Percentiles rank a stretch among this genome's conserved stretches.
These are phyloP conservation scores for Diaporthe sp. DNA, from an alignment of 2,329 filamentous ascomycete species.

Conservation along the genomic window DNA sequence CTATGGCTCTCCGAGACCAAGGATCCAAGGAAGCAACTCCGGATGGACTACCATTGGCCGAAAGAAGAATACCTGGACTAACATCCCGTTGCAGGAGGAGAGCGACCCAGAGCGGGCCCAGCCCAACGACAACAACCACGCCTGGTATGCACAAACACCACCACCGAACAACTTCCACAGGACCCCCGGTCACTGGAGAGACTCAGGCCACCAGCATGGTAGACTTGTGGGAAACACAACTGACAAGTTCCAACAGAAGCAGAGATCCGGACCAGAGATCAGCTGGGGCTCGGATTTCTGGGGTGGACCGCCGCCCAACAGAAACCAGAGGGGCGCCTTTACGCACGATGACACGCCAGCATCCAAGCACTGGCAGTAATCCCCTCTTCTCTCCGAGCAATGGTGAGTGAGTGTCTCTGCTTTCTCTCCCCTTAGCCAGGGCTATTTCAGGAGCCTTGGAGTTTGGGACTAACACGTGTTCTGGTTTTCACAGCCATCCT, in stretches of 20 bases:
- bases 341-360: constrained; percentile 2
- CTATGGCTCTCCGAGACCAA: constrained; percentile 17
- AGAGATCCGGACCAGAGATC: not conserved
- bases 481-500: too few species aligned
- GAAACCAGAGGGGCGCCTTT: not conserved
- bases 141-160: constrained; percentile 4
- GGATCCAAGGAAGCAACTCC: not conserved
- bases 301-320: not conserved
- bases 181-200: not conserved
- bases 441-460: not conserved
- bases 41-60: not conserved
- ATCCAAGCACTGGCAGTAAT: constrained; percentile 1
- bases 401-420: not conserved
- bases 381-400: not conserved
- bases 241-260: not conserved
- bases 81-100: not conserved
- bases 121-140: not conserved
- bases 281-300: constrained; percentile 7
- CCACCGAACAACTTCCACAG: not conserved
- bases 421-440: not conserved
- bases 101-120: not conserved
- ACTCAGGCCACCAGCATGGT: not conserved
- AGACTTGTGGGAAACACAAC: not conserved
- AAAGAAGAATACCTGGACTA: not conserved
- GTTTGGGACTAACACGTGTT: not conserved